These are phyloP conservation scores for Thelephora terrestris DNA, from an alignment of 1,284 basidiomycete genomes.

Conservation along the genomic window DNA sequence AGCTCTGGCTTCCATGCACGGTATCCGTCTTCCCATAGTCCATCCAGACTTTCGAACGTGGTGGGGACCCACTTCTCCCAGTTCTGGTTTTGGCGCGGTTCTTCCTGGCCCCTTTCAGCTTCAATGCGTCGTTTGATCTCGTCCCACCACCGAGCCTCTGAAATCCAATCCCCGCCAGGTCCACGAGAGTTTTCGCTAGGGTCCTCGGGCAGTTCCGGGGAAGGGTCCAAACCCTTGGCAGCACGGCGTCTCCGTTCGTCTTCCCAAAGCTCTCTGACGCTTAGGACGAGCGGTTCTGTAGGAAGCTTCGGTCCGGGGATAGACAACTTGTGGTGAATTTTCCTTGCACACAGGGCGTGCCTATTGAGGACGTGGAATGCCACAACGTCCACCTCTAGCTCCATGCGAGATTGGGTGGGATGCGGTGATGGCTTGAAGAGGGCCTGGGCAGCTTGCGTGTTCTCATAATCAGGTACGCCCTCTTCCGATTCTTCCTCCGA, in stretches of 20 bases:
- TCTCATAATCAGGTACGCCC: slow-evolving; percentile 1
- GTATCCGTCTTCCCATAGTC: slow-evolving; percentile 54
- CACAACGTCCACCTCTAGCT: slow-evolving; percentile 78
- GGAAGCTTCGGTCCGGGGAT: slow-evolving; percentile 43
- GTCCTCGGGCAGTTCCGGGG: slow-evolving; percentile 59
- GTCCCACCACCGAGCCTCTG: slow-evolving; percentile 63
- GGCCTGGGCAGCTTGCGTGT: background rate
- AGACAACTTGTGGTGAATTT: slow-evolving; percentile 65
- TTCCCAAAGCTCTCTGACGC: slow-evolving; percentile 91
- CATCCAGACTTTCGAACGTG: slow-evolving; percentile 79
- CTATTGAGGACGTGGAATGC: slow-evolving; percentile 86
- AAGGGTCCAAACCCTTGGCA: slow-evolving; percentile 54
- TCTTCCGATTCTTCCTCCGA: slow-evolving; percentile 9
- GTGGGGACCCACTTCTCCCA: slow-evolving; percentile 72
- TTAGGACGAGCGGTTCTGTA: slow-evolving; percentile 73
- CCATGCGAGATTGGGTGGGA: slow-evolving; percentile 59
- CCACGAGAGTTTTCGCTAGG: slow-evolving; percentile 48
- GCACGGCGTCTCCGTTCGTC: slow-evolving; percentile 74
- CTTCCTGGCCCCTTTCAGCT: slow-evolving; percentile 28
- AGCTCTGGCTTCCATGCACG: slow-evolving; percentile 45
- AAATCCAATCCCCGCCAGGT: slow-evolving; percentile 53
- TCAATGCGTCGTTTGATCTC: slow-evolving; percentile 48
- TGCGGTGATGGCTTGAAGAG: slow-evolving; percentile 38
- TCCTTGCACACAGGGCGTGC: slow-evolving; percentile 50
- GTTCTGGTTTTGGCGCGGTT: slow-evolving; percentile 19